Base-by-base conservation (phyloP, 495 filamentous ascomycete species). In the Evansstolkia leycettana region DNA sequence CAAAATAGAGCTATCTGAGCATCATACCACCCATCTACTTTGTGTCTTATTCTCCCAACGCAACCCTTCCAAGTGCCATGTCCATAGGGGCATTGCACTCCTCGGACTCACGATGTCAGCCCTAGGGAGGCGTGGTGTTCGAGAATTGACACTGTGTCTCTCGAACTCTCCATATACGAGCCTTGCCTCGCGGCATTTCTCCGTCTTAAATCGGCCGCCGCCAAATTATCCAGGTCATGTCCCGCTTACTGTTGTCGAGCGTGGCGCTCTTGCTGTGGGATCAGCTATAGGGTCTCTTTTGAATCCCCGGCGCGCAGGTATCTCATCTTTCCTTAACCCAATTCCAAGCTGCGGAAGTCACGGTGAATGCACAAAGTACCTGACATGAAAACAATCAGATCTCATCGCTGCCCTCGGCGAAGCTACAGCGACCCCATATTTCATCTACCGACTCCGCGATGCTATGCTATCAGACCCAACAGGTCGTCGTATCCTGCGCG, bases 331-430 rank as follows among this genome's bases (percentile, higher is more conserved):
- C 5, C 5, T 23, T 23, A n/a, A n/a, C 20, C 20, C 4, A 23
- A 23, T 23, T 23, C 20, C 20, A 4, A 23, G 9, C 9, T 23
- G 20, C 5, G 9, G 4, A 23, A 23, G 20, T 23, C 20, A 23
- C 9, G 20, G 9, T 34, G 33, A 12, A 29, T 4, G 5, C 11
- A 4, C 10, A 15, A n/a, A 5, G 28, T 18, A 24, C 2, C 17
- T 34, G 10, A 34, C 3, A 17, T 24, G 20, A 25, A 16, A 25
- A 13, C 33, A 36, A 31, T 28, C 18, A 88, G 90, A 98, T 65
- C 74, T 98, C 32, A 94, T 98, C 42, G 92, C 90, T 15, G 71
- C 86, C 16, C 77, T 93, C 11, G 92, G 87, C 51, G 90, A 98
- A 69, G 75, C 86, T 25, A 96, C 89, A 3, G 83, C 87, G 34